These are phyloP conservation scores for Tagetes erecta DNA, from an alignment of 129 eudicot genomes.

Conservation along the genomic window DNA sequence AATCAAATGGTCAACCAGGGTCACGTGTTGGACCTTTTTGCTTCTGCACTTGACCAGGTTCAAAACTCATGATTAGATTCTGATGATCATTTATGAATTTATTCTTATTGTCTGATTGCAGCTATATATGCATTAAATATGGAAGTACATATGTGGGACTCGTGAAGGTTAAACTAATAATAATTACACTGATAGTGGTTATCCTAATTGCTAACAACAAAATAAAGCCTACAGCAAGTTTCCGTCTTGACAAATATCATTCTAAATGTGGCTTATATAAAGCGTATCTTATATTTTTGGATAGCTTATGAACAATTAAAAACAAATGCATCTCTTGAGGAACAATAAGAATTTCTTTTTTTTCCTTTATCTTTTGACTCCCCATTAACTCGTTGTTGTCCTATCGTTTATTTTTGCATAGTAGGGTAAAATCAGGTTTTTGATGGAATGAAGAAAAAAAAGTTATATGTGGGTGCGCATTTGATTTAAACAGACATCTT, in stretches of 20 bases:
- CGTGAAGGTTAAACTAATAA: constrained; percentile 2
- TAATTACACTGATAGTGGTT: constrained; percentile 9
- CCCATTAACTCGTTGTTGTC: constrained; percentile 8
- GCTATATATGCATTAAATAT: not conserved
- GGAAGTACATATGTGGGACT: not conserved
- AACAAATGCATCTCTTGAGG: constrained; percentile 1
- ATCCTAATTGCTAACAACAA: not conserved
- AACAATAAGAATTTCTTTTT: not conserved
- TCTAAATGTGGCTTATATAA: constrained; percentile 1
- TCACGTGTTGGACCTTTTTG: constrained; percentile 95
- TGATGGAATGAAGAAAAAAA: not conserved
- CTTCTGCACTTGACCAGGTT: constrained; percentile 99
- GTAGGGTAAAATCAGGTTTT: not conserved
- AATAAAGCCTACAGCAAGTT: not conserved
- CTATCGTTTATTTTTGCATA: constrained; percentile 9
- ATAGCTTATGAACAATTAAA: constrained; percentile 3
- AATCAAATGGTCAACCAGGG: constrained; percentile 94
- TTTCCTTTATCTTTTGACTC: not conserved
- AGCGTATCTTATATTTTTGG: not conserved
- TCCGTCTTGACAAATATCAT: not conserved
- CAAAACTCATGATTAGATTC: constrained; percentile 7
- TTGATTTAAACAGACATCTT: not conserved
- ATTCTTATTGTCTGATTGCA: constrained; percentile 10
- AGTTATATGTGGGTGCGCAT: not conserved
- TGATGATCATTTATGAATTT: not conserved